Conservation (phyloP, 139 green algal species). For the Chlamydomonas eustigma region DNA sequence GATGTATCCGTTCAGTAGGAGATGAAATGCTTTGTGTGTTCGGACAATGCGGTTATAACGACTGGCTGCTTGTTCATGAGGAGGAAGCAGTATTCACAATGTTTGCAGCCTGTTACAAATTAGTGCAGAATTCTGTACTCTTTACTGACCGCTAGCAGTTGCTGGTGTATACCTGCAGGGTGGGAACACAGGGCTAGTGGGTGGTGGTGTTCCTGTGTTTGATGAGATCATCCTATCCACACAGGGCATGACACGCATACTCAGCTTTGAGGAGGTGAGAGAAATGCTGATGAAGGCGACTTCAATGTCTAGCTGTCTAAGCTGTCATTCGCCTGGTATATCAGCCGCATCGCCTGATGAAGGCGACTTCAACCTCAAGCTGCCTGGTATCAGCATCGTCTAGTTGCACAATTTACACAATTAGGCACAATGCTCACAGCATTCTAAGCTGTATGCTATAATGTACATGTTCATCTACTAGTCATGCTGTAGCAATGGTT, state of each 20-base stretch:
- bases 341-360: too few relatives aligned
- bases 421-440: too few relatives aligned
- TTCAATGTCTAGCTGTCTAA: too few relatives aligned
- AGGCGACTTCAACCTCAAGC: too few relatives aligned
- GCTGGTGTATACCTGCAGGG: constrained; percentile 54
- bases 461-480: too few relatives aligned
- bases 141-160: not conserved
- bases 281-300: too few relatives aligned
- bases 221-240: constrained; percentile 86
- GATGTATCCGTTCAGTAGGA: not conserved
- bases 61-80: constrained; percentile 27
- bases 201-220: constrained; percentile 81
- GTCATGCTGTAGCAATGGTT: too few relatives aligned
- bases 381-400: too few relatives aligned
- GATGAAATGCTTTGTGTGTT: not conserved
- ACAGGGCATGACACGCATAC: constrained; percentile 63
- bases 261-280: constrained; percentile 59
- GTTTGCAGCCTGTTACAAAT: not conserved
- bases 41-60: constrained; percentile 27
- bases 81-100: not conserved
- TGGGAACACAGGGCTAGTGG: constrained; percentile 94
- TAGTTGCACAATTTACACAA: too few relatives aligned
- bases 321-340: too few relatives aligned
- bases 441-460: too few relatives aligned
- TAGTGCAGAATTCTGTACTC: not conserved